Evolutionary conservation across 352 stramenopile genomes (phyloP).

Genomic region (Pythium apleroticum): DNA sequence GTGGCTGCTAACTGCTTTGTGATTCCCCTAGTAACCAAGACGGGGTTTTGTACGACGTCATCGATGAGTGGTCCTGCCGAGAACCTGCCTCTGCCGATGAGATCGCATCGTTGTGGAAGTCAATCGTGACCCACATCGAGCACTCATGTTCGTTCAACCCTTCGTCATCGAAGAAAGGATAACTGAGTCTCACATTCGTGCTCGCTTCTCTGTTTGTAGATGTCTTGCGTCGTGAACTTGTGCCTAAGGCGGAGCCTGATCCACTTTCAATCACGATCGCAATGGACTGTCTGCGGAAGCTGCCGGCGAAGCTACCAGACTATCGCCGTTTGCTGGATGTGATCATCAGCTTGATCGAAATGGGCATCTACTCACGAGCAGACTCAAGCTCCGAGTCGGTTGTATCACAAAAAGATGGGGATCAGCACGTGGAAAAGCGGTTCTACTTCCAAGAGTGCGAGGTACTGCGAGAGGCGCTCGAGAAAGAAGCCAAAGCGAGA

Average conservation of each 20-base stretch:
- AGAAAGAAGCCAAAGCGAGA: slow-evolving; percentile 13
- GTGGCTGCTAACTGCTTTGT: neutral
- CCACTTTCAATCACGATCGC: slow-evolving; percentile 57
- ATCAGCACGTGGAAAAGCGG: neutral
- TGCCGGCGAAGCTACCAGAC: slow-evolving; percentile 50
- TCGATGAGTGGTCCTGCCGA: slow-evolving; percentile 61
- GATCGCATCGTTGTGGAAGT: slow-evolving; percentile 60
- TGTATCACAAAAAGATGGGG: neutral
- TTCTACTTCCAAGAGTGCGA: slow-evolving; percentile 60
- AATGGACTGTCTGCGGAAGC: slow-evolving; percentile 68
- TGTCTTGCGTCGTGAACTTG: slow-evolving; percentile 53
- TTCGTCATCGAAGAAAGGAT: neutral
- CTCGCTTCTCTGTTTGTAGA: slow-evolving; percentile 32
- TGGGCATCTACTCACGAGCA: slow-evolving; percentile 37
- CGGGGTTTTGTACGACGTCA: slow-evolving; percentile 53
- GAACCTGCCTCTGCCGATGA: slow-evolving; percentile 41
- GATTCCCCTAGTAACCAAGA: slow-evolving; percentile 31
- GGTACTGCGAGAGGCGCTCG: slow-evolving; percentile 22
- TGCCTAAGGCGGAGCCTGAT: slow-evolving; percentile 44
- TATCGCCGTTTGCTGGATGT: slow-evolving; percentile 64
- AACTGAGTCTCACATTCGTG: neutral
- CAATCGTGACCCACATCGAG: slow-evolving; percentile 64
- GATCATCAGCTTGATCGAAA: slow-evolving; percentile 49
- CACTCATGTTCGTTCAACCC: slow-evolving; percentile 49
- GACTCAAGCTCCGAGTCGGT: neutral